Conservation (phyloP, 179 eudicot genomes). For the Beta corolliflora region DNA sequence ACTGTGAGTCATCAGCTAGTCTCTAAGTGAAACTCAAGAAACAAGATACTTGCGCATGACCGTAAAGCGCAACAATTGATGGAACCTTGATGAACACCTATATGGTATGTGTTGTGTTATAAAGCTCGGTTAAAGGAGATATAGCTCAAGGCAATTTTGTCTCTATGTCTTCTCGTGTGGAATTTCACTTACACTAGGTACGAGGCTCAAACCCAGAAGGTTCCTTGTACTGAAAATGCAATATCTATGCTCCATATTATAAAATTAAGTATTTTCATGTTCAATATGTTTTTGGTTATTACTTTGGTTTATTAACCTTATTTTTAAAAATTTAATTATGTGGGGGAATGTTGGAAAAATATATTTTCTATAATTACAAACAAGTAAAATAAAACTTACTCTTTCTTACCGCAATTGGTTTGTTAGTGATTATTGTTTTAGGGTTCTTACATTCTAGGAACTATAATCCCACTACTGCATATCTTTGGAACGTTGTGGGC, state of each 20-base stretch:
- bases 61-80: not conserved
- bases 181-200: not conserved
- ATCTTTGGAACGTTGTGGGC: too few species aligned
- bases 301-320: too few species aligned
- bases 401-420: too few species aligned
- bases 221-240: not conserved
- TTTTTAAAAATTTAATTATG: too few species aligned
- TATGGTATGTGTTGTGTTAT: not conserved
- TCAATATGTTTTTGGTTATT: too few species aligned
- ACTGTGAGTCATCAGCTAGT: not conserved
- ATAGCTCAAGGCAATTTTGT: not conserved
- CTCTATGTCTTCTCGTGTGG: not conserved
- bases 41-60: not conserved
- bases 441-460: too few species aligned
- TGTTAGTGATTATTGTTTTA: too few species aligned
- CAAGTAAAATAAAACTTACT: too few species aligned
- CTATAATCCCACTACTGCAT: too few species aligned
- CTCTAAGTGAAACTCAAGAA: not conserved
- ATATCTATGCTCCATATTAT: not conserved
- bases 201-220: not conserved
- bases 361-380: too few species aligned
- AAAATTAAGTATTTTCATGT: too few species aligned
- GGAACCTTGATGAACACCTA: not conserved
- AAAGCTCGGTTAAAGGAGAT: not conserved
- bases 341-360: too few species aligned